Conservation (phyloP, 345 rosid genomes). For the Euphorbia tirucalli region DNA sequence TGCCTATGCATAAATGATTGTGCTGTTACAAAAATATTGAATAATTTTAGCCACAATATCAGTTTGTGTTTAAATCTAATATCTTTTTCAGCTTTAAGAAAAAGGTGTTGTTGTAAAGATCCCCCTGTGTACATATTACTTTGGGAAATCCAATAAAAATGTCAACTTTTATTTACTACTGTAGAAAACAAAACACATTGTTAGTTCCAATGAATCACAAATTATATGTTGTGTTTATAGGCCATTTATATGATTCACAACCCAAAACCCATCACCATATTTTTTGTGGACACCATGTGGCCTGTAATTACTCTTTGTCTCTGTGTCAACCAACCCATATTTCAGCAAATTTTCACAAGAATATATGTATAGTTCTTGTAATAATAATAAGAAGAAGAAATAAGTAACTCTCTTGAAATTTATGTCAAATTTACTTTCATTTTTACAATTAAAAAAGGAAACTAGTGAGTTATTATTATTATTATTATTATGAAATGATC, state of each 20-base stretch:
- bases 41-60: too few species aligned
- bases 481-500: too few species aligned
- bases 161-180: conserved; percentile 13
- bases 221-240: conserved; percentile 4
- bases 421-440: too few species aligned
- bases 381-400: too few species aligned
- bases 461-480: too few species aligned
- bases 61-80: too few species aligned
- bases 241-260: not conserved
- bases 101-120: conserved; percentile 6
- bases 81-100: conserved; percentile 18
- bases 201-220: conserved; percentile 20
- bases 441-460: too few species aligned
- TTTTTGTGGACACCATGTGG: conserved; percentile 11
- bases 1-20: not conserved
- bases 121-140: conserved; percentile 19
- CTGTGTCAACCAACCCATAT: not conserved
- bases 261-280: not conserved
- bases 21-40: not conserved
- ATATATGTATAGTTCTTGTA: too few species aligned
- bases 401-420: too few species aligned
- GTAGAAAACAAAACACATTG: conserved; percentile 15
- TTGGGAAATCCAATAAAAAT: conserved; percentile 37
- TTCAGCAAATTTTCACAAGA: not conserved
- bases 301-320: not conserved